phyloP scores from a whole-genome alignment of 1,284 basidiomycete species.

The Ceratobasidium sp. region DNA sequence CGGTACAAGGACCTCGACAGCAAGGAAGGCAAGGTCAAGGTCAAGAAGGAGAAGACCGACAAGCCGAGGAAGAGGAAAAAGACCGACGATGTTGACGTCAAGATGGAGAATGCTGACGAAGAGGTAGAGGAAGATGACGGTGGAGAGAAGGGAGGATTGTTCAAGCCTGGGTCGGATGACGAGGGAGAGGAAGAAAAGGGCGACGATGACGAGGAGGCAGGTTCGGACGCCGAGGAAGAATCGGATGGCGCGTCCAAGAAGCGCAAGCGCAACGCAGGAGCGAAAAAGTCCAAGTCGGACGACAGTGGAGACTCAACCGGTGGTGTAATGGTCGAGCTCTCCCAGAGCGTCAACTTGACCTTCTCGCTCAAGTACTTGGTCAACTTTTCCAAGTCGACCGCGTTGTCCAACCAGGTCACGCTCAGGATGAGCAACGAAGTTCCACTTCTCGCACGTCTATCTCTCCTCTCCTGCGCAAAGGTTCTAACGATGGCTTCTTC shows the following conservation, averaged over 20 bases:
- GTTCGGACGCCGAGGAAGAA: constrained; percentile 33
- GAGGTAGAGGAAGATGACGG: constrained; percentile 55
- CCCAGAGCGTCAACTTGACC: constrained; percentile 89
- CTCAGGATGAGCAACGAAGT: constrained; percentile 92
- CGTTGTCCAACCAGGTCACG: constrained; percentile 74
- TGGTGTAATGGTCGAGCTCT: constrained; percentile 83
- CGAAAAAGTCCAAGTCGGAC: constrained; percentile 44
- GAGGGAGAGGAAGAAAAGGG: constrained; percentile 45
- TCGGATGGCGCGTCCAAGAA: constrained; percentile 51
- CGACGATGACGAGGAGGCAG: constrained; percentile 51
- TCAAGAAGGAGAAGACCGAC: constrained; percentile 45
- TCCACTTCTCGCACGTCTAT: constrained; percentile 75
- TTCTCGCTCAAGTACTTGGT: constrained; percentile 98
- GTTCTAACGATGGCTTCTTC: constrained; percentile 5
- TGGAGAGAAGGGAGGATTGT: constrained; percentile 52
- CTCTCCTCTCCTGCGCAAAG: constrained; percentile 19
- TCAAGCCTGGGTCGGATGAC: constrained; percentile 38
- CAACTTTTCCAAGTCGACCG: constrained; percentile 94
- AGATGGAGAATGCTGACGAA: constrained; percentile 53
- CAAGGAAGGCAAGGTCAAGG: constrained; percentile 42
- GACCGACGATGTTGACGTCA: constrained; percentile 46
- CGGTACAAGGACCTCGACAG: constrained; percentile 31
- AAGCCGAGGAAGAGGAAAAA: constrained; percentile 51
- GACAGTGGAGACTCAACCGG: constrained; percentile 49
- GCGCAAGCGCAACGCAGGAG: constrained; percentile 63